Base-by-base conservation (phyloP, 176 grass and related monocot species). In the Triticum turgidum region DNA sequence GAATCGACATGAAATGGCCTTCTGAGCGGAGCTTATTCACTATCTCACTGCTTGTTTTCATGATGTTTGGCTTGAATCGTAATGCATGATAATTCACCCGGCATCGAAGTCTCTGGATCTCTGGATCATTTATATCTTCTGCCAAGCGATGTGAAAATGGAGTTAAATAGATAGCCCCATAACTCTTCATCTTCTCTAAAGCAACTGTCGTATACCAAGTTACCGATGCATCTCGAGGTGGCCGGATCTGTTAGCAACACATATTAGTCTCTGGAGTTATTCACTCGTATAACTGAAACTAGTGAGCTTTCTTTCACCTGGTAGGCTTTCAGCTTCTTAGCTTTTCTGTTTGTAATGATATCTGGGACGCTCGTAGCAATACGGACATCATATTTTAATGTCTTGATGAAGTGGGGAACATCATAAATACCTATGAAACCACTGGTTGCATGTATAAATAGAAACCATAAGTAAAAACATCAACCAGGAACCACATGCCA, bases 391-490 rank as follows among this genome's bases (percentile, higher is more conserved):
- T 92, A 91, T 81, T 92, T 93, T 63, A 98, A 83, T 80, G 90
- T 89, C 81, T 94, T 92, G 33, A 98, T 83, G 45, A 98, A 95
- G 87, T 95, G 96, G 14, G 91, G 81, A 86, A 98, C 96, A 94
- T 98, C 96, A 92, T 98, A 98, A 38, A 98, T 94, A 92, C 93
- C 96, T 95, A 92, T 82, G 84, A 98, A 98, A 68, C 93, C 93
- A 86, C 96, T 95, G 90, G 85, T 64, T 84, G 47, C 83, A 87
- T 82, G 72, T 58, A 87, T 54, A 77, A 89, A 89, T 79, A 37
- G 11, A 56, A 81, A 87, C 77, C 66, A 70, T 90, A 76, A 77
- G 65, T 85, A 86, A 54, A 54, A 85, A 63, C 1, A 82, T 2
- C 25, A 77, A 83, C 13, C 51, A 44, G 15, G 35, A 51, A 89